A percentile compares a stretch with the other conserved stretches of the same genome.
phyloP scores from a whole-genome alignment of 225 moss, liverwort and hornwort species.

The Neckera pumila region DNA sequence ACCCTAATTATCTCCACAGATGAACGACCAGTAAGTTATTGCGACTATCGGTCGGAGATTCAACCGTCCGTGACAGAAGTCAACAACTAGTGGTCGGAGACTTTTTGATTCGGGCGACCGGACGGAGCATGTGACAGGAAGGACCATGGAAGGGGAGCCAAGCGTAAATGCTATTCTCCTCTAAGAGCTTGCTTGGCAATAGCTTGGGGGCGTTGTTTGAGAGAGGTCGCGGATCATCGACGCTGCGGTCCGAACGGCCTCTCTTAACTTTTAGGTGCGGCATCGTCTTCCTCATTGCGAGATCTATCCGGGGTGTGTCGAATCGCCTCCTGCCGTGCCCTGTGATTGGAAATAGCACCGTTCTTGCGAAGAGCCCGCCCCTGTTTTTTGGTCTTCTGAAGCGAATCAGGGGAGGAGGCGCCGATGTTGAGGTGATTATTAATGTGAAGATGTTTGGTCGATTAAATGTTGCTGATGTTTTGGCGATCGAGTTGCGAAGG shows the following conservation, averaged over 20 bases:
- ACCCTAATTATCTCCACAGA: not conserved
- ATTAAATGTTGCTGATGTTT: not conserved
- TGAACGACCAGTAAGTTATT: not conserved
- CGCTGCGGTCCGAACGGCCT: not conserved
- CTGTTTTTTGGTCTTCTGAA: not conserved
- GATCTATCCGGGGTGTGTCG: not conserved
- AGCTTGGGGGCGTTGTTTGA: not conserved
- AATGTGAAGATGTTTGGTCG: not conserved
- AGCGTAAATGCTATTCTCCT: not conserved
- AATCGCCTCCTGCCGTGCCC: not conserved
- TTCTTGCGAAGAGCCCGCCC: not conserved
- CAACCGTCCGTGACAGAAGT: fast-evolving
- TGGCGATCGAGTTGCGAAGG: not conserved
- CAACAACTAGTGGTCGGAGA: not conserved
- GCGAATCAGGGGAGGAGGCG: not conserved
- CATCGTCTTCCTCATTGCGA: not conserved
- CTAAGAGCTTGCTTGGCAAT: not conserved
- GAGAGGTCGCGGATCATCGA: not conserved
- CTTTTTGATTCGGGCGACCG: not conserved
- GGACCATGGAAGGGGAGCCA: not conserved
- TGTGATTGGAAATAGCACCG: not conserved
- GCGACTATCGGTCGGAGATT: not conserved
- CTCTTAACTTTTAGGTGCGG: not conserved
- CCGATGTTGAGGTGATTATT: not conserved
- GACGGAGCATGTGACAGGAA: not conserved